phyloP scores from a whole-genome alignment of 2,329 filamentous ascomycete species.

The Aphanocladium album region DNA sequence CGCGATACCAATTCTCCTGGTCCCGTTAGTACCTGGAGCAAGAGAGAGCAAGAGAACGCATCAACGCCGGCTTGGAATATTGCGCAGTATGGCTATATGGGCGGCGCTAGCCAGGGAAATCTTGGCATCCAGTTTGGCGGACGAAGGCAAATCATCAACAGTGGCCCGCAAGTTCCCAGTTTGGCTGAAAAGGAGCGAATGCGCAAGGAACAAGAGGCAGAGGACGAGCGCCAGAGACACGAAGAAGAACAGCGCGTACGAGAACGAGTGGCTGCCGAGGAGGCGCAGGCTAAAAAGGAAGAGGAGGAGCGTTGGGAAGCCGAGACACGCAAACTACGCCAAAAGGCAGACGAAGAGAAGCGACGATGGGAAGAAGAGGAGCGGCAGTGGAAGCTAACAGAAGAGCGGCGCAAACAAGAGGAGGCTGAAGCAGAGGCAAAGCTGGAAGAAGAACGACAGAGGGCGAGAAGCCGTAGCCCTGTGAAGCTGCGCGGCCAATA shows the following conservation, averaged over 20 bases:
- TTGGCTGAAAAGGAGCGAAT: constrained; percentile 77
- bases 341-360: constrained; percentile 61
- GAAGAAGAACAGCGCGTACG: constrained; percentile 50
- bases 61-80: constrained; percentile 97
- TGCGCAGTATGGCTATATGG: constrained; percentile 97
- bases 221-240: constrained; percentile 53
- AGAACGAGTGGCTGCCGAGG: constrained; percentile 49
- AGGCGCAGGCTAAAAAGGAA: constrained; percentile 54
- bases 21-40: constrained; percentile 83
- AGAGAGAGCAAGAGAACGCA: constrained; percentile 69
- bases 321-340: constrained; percentile 54
- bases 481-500: constrained; percentile 74
- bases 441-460: constrained; percentile 61
- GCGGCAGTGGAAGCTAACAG: constrained; percentile 69
- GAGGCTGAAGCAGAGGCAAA: constrained; percentile 67
- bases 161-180: constrained; percentile 72
- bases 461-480: constrained; percentile 59
- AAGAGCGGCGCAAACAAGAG: constrained; percentile 65
- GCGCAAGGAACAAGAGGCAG: constrained; percentile 51
- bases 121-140: constrained; percentile 90
- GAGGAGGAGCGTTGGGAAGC: constrained; percentile 65
- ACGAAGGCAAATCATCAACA: constrained; percentile 84
- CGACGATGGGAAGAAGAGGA: constrained; percentile 75
- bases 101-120: constrained; percentile 92
- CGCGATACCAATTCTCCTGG: constrained; percentile 49